A percentile compares a stretch with the other conserved stretches of the same genome.
Conservation (phyloP, 2,329 filamentous ascomycete species). For the Scopulariopsis brevicaulis region DNA sequence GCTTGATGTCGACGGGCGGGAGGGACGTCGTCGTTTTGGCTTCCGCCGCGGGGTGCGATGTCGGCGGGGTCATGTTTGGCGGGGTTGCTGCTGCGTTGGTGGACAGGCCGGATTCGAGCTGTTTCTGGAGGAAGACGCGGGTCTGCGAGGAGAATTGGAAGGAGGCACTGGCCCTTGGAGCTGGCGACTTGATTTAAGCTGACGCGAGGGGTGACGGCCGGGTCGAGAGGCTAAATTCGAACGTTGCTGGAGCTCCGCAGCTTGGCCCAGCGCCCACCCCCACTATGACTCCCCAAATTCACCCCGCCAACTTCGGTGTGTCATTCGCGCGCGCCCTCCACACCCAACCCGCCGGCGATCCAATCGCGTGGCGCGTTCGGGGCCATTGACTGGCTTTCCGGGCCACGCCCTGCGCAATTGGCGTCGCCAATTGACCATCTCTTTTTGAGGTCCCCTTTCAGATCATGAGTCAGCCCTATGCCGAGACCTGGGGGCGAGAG, state of each 20-base stretch:
- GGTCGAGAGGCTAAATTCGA: too few species aligned
- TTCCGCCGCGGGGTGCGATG: neutral
- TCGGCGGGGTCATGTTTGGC: neutral
- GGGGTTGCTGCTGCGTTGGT: neutral
- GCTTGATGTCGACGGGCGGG: conserved; percentile 48
- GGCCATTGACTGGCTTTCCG: too few species aligned
- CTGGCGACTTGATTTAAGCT: too few species aligned
- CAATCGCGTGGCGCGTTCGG: too few species aligned
- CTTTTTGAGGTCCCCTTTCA: neutral
- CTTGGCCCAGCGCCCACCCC: too few species aligned
- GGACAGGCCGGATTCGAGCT: neutral
- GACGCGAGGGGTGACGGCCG: too few species aligned
- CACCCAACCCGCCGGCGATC: too few species aligned
- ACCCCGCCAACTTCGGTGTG: too few species aligned
- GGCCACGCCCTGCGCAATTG: neutral
- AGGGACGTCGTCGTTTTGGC: conserved; percentile 12
- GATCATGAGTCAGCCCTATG: neutral
- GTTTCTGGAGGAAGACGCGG: neutral
- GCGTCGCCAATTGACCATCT: neutral
- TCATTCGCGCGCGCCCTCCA: too few species aligned
- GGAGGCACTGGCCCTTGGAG: too few species aligned
- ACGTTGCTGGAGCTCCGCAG: too few species aligned
- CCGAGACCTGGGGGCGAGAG: neutral
- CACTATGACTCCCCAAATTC: too few species aligned
- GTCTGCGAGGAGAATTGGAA: neutral